Conservation (phyloP, 164 flowering plant species). For the Aristolochia californica region DNA sequence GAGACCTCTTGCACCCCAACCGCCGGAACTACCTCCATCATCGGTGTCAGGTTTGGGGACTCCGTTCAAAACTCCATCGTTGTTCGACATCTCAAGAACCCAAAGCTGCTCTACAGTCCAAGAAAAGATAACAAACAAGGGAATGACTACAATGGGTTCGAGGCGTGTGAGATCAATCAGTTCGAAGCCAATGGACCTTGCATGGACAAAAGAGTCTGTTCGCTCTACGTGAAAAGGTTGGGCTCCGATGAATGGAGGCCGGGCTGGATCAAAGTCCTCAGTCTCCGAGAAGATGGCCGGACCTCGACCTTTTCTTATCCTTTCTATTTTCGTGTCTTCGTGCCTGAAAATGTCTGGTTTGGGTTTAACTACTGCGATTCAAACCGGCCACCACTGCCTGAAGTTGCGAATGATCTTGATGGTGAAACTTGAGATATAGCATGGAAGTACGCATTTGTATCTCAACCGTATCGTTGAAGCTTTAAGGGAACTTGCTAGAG, state of each 20-base stretch:
- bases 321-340: slow-evolving; percentile 11
- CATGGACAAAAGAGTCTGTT: slow-evolving; percentile 11
- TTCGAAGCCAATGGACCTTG: slow-evolving; percentile 11
- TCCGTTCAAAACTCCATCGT: slow-evolving; percentile 7
- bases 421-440: neutral
- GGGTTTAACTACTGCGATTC: slow-evolving; percentile 14
- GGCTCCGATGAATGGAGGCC: slow-evolving; percentile 15
- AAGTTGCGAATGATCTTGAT: neutral
- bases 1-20: slow-evolving; percentile 14
- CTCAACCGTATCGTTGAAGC: no score
- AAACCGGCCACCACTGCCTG: slow-evolving; percentile 1
- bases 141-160: slow-evolving; percentile 8
- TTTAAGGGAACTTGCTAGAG: no score
- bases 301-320: neutral
- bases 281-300: slow-evolving; percentile 1
- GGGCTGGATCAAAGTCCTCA: slow-evolving; percentile 19
- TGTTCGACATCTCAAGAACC: slow-evolving; percentile 14
- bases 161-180: slow-evolving; percentile 5
- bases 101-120: slow-evolving; percentile 4
- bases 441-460: neutral
- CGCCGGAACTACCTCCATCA: slow-evolving; percentile 6
- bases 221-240: slow-evolving; percentile 7
- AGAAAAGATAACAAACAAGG: slow-evolving; percentile 9
- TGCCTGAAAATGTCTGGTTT: slow-evolving; percentile 17
- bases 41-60: slow-evolving; percentile 14